Percentiles rank a stretch among this genome's conserved stretches.
Evolutionary conservation across 306 rosid genomes (phyloP).

Genomic region (Betula pendula): DNA sequence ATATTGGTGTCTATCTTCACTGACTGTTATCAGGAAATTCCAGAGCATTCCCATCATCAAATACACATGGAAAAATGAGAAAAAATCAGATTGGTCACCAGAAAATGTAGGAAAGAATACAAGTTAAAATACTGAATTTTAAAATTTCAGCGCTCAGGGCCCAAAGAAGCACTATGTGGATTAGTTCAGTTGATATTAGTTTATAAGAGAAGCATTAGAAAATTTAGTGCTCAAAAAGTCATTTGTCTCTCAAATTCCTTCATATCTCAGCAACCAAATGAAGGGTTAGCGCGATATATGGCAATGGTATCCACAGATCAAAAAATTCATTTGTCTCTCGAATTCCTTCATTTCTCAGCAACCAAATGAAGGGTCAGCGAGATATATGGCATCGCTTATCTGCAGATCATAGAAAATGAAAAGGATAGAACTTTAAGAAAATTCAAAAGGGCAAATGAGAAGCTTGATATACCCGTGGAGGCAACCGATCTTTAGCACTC

Average conservation of each 20-base stretch:
- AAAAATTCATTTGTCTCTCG: neutral
- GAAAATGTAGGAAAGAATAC: conserved; percentile 1
- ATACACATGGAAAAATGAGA: neutral
- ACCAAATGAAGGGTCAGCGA: neutral
- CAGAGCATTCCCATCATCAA: conserved; percentile 14
- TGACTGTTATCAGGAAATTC: conserved; percentile 44
- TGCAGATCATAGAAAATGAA: neutral
- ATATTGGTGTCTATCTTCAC: conserved; percentile 84
- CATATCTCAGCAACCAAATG: neutral
- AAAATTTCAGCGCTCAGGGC: neutral
- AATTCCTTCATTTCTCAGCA: neutral
- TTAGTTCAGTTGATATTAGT: neutral
- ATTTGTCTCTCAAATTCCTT: neutral
- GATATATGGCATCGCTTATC: neutral
- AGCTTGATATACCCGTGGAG: conserved; percentile 72
- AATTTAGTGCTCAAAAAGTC: neutral
- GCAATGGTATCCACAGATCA: neutral
- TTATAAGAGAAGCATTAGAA: neutral
- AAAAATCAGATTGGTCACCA: neutral
- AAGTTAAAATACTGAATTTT: neutral
- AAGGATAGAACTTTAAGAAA: conserved; percentile 4
- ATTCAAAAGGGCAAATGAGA: neutral
- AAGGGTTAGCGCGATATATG: neutral
- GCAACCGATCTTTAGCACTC: conserved; percentile 82
- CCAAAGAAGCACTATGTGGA: neutral